phyloP scores from a whole-genome alignment of 768 basidiomycete genomes.

The Clavaria fumosa region DNA sequence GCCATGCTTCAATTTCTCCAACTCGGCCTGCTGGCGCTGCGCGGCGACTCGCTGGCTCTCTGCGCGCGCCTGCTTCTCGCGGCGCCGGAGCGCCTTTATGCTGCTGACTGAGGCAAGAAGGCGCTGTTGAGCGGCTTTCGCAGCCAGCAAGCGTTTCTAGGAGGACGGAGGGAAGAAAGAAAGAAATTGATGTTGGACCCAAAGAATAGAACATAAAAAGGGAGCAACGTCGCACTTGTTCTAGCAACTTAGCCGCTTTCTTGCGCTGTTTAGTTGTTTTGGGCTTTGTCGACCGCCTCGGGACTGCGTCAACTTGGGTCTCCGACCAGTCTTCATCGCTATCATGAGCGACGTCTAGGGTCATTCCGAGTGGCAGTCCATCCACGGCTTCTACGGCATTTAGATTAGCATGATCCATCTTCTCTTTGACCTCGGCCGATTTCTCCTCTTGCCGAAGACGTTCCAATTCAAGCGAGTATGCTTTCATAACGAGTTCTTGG shows the following conservation, averaged over 20 bases:
- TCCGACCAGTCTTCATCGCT: conserved; percentile 23
- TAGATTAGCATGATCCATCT: conserved; percentile 33
- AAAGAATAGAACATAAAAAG: neutral
- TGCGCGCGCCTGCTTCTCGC: conserved; percentile 21
- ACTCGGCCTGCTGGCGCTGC: conserved; percentile 26
- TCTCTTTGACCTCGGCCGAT: conserved; percentile 35
- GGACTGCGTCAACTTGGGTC: conserved; percentile 15
- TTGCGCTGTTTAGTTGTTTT: conserved; percentile 40
- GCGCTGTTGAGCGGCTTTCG: conserved; percentile 43
- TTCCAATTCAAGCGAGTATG: conserved; percentile 49
- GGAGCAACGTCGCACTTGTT: conserved; percentile 48
- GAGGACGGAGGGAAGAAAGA: neutral
- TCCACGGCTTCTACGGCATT: conserved; percentile 18
- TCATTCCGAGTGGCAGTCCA: conserved; percentile 50
- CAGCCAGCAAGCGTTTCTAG: conserved; percentile 51
- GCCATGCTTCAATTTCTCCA: conserved; percentile 43
- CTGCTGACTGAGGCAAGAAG: conserved; percentile 42
- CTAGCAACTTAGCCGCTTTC: conserved; percentile 46
- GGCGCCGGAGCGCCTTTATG: conserved; percentile 35
- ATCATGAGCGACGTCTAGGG: conserved; percentile 24
- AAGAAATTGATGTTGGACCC: neutral
- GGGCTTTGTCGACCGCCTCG: conserved; percentile 28
- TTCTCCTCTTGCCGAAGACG: conserved; percentile 37
- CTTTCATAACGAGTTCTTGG: conserved; percentile 50
- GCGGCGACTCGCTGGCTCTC: conserved; percentile 28